Conservation (phyloP, 441 rosid species). For the Pelargonium myrrhifolium region DNA sequence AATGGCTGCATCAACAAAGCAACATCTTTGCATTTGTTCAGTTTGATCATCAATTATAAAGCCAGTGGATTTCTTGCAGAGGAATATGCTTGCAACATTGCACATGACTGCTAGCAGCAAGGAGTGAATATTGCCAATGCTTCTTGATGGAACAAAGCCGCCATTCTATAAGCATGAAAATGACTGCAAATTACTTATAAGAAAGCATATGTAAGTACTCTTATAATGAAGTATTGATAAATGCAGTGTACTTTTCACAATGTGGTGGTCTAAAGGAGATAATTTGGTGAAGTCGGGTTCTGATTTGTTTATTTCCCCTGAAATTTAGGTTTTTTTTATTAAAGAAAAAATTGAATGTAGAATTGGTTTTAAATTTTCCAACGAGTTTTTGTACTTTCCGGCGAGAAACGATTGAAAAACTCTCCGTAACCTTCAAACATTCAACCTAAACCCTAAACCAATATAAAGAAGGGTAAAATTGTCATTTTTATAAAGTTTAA, state of each 20-base stretch:
- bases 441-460: no score
- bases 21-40: constrained; percentile 63
- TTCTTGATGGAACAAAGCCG: constrained; percentile 31
- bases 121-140: constrained; percentile 56
- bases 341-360: no score
- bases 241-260: neutral
- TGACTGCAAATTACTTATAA: constrained; percentile 19
- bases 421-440: no score
- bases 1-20: constrained; percentile 76
- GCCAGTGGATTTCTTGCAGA: constrained; percentile 50
- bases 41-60: constrained; percentile 40
- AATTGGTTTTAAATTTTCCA: no score
- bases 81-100: constrained; percentile 52
- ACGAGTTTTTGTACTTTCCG: no score
- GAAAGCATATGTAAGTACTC: neutral
- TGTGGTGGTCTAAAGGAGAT: no score
- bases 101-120: constrained; percentile 81
- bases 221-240: neutral
- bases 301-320: no score
- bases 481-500: no score
- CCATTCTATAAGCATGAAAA: constrained; percentile 50
- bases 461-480: no score
- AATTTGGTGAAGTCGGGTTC: no score
- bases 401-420: no score
- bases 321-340: no score